Percentiles rank a stretch among this genome's conserved stretches.
These are phyloP conservation scores for Neurospora sp. DNA, from an alignment of 495 filamentous ascomycete genomes.

Conservation along the genomic window DNA sequence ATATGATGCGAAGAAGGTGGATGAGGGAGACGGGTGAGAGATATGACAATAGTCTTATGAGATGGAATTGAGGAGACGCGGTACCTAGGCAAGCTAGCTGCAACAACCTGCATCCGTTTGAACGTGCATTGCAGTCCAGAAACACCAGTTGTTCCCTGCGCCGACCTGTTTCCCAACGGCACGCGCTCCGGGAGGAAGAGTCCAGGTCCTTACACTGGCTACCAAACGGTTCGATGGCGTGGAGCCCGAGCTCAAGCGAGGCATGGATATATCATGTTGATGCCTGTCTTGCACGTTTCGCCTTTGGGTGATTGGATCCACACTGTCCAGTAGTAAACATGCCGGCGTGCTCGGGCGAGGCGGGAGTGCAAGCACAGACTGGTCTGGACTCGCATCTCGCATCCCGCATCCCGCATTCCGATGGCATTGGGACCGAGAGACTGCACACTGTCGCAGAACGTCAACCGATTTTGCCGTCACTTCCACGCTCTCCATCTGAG, in stretches of 20 bases:
- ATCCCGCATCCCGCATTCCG: neutral
- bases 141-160: neutral
- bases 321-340: neutral
- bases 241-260: neutral
- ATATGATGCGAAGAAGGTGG: neutral
- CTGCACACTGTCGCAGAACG: neutral
- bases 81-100: neutral
- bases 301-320: neutral
- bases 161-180: neutral
- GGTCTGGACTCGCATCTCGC: neutral
- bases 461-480: neutral
- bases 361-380: neutral
- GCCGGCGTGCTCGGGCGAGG: neutral
- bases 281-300: neutral
- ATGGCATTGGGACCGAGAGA: neutral
- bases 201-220: neutral
- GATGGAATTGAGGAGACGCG: neutral
- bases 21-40: neutral
- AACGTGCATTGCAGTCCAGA: neutral
- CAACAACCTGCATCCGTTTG: neutral
- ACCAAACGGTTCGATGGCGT: neutral
- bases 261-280: neutral
- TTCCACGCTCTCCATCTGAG: neutral
- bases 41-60: neutral
- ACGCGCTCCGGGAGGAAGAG: neutral